A percentile compares a stretch with the other conserved stretches of the same genome.
Evolutionary conservation across 345 rosid species (phyloP).

Genomic region (Salix suchowensis): DNA sequence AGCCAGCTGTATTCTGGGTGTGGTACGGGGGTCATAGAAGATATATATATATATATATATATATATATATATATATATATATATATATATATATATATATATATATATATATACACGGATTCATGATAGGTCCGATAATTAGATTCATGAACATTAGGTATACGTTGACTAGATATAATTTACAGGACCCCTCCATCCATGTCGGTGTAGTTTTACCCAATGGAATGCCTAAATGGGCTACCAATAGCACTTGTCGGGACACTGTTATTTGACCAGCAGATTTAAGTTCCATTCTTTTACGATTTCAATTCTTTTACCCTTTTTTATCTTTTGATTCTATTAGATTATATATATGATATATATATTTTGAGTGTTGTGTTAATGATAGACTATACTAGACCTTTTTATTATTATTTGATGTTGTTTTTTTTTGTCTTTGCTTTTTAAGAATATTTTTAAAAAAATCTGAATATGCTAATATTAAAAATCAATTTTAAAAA

Average conservation of each 20-base stretch:
- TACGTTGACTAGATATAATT: not conserved
- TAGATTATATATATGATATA: not conserved
- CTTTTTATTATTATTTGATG: too few relatives aligned
- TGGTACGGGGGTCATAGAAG: not conserved
- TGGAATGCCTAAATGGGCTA: not conserved
- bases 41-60: too few relatives aligned
- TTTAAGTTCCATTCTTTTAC: not conserved
- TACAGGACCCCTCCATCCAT: not conserved
- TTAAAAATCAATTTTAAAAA: too few relatives aligned
- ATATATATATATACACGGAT: too few relatives aligned
- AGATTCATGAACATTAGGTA: conserved; percentile 16
- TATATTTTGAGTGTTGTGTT: too few relatives aligned
- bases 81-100: too few relatives aligned
- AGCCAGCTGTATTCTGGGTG: too few relatives aligned
- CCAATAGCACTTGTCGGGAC: conserved; percentile 15
- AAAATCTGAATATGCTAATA: too few relatives aligned
- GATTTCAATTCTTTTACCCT: not conserved
- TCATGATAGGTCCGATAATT: conserved; percentile 5
- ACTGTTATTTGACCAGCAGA: conserved; percentile 10
- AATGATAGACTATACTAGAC: too few relatives aligned
- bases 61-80: too few relatives aligned
- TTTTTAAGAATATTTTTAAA: too few relatives aligned
- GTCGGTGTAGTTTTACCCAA: conserved; percentile 11
- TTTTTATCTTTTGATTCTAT: not conserved
- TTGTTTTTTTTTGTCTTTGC: too few relatives aligned